phyloP scores from a whole-genome alignment of 352 stramenopile species.

The Globisporangium acanthophoron region DNA sequence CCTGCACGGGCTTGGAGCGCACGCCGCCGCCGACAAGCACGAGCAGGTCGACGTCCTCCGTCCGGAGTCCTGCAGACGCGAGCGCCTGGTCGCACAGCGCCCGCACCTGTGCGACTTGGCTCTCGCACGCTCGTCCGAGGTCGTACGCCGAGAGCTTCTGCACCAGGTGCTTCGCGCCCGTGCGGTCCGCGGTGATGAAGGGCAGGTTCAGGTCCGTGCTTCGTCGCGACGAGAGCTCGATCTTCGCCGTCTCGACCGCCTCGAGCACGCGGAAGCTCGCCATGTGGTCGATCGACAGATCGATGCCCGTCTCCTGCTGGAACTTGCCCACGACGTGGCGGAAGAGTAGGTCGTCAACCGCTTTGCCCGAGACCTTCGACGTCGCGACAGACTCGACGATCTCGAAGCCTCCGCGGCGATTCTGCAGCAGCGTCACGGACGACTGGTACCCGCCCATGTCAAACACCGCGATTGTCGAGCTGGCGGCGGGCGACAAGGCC shows the following conservation, averaged over 20 bases:
- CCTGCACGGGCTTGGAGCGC: conserved; percentile 43
- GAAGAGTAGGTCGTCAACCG: conserved; percentile 49
- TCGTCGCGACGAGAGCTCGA: conserved; percentile 47
- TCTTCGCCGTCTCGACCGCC: conserved; percentile 64
- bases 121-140: conserved; percentile 38
- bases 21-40: conserved; percentile 56
- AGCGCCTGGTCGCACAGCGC: conserved; percentile 34
- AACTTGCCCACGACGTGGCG: conserved; percentile 48
- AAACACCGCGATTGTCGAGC: conserved; percentile 42
- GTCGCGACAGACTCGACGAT: conserved; percentile 33
- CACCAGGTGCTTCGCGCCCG: conserved; percentile 64
- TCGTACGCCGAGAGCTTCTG: conserved; percentile 57
- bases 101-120: conserved; percentile 22
- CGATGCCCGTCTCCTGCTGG: conserved; percentile 45
- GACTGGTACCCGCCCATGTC: conserved; percentile 66
- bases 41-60: conserved; percentile 33
- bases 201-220: conserved; percentile 68
- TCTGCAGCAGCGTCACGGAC: conserved; percentile 44
- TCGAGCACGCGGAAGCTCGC: conserved; percentile 66
- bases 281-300: conserved; percentile 66
- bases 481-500: conserved; percentile 5
- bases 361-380: conserved; percentile 31
- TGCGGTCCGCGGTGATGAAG: conserved; percentile 71
- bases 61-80: conserved; percentile 24
- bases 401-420: conserved; percentile 23